These are phyloP conservation scores for Phragmites australis DNA, from an alignment of 176 grass and related monocot species.

Conservation along the genomic window DNA sequence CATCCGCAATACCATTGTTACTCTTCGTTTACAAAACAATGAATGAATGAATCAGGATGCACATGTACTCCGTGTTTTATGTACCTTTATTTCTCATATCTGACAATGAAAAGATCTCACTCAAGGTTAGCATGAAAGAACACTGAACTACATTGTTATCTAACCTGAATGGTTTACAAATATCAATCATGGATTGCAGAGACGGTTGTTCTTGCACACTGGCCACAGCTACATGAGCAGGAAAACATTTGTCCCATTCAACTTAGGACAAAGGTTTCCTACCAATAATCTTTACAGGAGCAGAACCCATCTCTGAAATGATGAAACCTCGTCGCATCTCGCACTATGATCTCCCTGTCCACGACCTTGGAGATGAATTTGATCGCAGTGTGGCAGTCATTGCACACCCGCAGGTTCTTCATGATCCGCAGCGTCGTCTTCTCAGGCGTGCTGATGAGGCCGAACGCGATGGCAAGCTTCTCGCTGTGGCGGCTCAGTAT, in stretches of 20 bases:
- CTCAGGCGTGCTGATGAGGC: slow-evolving; percentile 65
- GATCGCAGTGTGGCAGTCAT: slow-evolving; percentile 66
- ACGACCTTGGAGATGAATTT: slow-evolving; percentile 68
- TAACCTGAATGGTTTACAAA: neutral
- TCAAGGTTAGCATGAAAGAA: neutral
- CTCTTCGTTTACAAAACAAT: neutral
- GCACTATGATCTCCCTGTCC: slow-evolving; percentile 67
- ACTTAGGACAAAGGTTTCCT: slow-evolving; percentile 12
- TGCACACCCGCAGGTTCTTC: slow-evolving; percentile 80
- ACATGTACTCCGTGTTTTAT: no score
- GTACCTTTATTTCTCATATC: neutral
- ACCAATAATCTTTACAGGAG: slow-evolving; percentile 82
- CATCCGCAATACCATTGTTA: neutral
- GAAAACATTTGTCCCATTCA: neutral
- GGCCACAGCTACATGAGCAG: slow-evolving; percentile 7
- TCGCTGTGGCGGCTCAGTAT: slow-evolving; percentile 75
- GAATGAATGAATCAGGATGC: neutral
- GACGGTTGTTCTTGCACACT: neutral
- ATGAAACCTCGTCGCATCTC: slow-evolving; percentile 74
- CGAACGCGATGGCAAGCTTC: slow-evolving; percentile 78
- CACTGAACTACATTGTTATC: neutral
- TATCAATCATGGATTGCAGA: neutral
- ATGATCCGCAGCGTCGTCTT: slow-evolving; percentile 59
- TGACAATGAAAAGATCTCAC: neutral
- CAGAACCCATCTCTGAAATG: slow-evolving; percentile 75